These are phyloP conservation scores for Lithohypha guttulata DNA, from an alignment of 2,329 filamentous ascomycete species.

Conservation along the genomic window DNA sequence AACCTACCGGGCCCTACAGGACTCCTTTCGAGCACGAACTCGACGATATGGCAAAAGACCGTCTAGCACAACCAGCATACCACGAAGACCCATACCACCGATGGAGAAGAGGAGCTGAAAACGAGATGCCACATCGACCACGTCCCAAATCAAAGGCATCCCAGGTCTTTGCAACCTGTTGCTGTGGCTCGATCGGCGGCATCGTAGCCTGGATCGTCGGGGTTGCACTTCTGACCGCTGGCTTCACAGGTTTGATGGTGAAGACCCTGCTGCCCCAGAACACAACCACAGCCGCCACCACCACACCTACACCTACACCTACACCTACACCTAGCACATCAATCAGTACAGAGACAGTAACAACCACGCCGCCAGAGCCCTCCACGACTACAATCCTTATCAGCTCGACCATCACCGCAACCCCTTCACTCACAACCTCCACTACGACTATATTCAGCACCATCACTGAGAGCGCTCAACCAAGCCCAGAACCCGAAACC, in stretches of 20 bases:
- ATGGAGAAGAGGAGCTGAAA: constrained; percentile 6
- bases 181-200: constrained; percentile 8
- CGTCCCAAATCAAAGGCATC: neutral
- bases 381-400: too few relatives aligned
- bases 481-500: neutral
- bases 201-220: constrained; percentile 8
- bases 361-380: too few relatives aligned
- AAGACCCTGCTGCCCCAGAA: neutral
- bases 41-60: neutral
- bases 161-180: constrained; percentile 3
- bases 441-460: neutral
- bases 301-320: constrained; percentile 1
- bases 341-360: too few relatives aligned
- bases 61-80: neutral
- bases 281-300: neutral
- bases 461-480: neutral
- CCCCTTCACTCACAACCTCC: too few relatives aligned
- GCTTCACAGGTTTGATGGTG: neutral
- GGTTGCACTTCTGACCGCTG: neutral
- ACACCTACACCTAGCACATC: too few relatives aligned
- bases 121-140: constrained; percentile 5
- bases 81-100: neutral
- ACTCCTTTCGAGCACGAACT: constrained; percentile 5
- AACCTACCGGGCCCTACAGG: neutral
- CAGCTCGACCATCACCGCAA: too few relatives aligned